These are phyloP conservation scores for Murraya paniculata DNA, from an alignment of 345 rosid genomes.

Conservation along the genomic window DNA sequence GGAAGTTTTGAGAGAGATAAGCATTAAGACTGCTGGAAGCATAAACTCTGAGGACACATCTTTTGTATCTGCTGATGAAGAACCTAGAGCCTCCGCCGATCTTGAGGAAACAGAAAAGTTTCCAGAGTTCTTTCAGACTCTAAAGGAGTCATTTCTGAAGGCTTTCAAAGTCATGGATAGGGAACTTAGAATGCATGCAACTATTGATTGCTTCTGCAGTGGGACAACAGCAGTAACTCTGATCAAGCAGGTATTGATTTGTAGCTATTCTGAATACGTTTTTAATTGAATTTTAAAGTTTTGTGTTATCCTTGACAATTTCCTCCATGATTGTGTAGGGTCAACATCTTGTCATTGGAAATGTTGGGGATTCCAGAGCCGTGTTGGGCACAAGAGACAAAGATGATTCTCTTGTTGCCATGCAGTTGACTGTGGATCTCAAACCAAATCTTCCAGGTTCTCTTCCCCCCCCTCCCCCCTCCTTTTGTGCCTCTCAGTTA, in stretches of 20 bases:
- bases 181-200: constrained; percentile 72
- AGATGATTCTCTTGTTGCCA: constrained; percentile 65
- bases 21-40: constrained; percentile 49
- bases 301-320: constrained; percentile 2
- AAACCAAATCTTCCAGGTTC: constrained; percentile 97
- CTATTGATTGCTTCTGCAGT: constrained; percentile 89
- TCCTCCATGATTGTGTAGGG: constrained; percentile 47
- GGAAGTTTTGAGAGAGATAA: constrained; percentile 45
- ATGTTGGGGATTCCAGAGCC: constrained; percentile 97
- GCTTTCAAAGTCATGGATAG: constrained; percentile 94
- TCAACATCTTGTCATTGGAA: constrained; percentile 70
- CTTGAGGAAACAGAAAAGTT: constrained; percentile 50
- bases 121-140: constrained; percentile 48
- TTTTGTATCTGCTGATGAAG: constrained; percentile 63
- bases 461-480: not conserved
- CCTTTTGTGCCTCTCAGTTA: not conserved
- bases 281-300: constrained; percentile 1
- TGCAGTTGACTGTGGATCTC: constrained; percentile 96
- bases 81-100: constrained; percentile 51
- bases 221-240: constrained; percentile 98
- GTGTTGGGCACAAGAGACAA: constrained; percentile 73
- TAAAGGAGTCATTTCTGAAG: constrained; percentile 83
- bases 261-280: constrained; percentile 4
- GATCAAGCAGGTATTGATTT: constrained; percentile 72
- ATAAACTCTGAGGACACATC: constrained; percentile 53